Percentiles rank a stretch among this genome's conserved stretches.
Evolutionary conservation across 495 filamentous ascomycete genomes (phyloP).

Genomic region (Thermochaetoides thermophila): DNA sequence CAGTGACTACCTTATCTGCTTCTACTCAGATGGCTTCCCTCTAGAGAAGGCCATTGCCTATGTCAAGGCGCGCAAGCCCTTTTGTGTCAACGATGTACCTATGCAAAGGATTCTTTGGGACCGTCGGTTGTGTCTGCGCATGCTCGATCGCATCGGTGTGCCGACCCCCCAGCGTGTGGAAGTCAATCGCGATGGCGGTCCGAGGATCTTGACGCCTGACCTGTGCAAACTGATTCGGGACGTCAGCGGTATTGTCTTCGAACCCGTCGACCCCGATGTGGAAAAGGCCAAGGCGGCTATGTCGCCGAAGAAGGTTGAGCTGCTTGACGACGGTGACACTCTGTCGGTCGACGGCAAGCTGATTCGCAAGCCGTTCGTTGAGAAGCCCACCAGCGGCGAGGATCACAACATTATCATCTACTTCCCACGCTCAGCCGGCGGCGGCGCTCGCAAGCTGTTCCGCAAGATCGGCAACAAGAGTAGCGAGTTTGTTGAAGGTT

Average conservation of each 20-base stretch:
- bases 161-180: constrained; percentile 82
- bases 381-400: constrained; percentile 96
- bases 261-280: constrained; percentile 53
- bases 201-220: constrained; percentile 56
- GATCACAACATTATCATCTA: constrained; percentile 99
- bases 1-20: constrained; percentile 89
- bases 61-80: constrained; percentile 77
- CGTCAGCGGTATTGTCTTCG: constrained; percentile 63
- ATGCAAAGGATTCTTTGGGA: constrained; percentile 99
- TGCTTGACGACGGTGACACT: constrained; percentile 76
- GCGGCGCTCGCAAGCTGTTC: constrained; percentile 83
- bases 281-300: constrained; percentile 34
- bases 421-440: constrained; percentile 69
- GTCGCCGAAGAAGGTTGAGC: constrained; percentile 56
- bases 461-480: constrained; percentile 97
- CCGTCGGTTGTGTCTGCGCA: constrained; percentile 69
- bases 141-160: constrained; percentile 79
- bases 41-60: constrained; percentile 96
- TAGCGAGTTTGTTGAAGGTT: constrained; percentile 70
- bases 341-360: constrained; percentile 70
- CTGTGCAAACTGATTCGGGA: constrained; percentile 64
- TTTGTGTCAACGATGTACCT: constrained; percentile 90
- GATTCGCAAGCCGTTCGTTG: constrained; percentile 88
- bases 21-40: constrained; percentile 95
- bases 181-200: constrained; percentile 88